Evolutionary conservation across 768 basidiomycete genomes (phyloP).

Genomic region (Neoboletus subvelutipes): DNA sequence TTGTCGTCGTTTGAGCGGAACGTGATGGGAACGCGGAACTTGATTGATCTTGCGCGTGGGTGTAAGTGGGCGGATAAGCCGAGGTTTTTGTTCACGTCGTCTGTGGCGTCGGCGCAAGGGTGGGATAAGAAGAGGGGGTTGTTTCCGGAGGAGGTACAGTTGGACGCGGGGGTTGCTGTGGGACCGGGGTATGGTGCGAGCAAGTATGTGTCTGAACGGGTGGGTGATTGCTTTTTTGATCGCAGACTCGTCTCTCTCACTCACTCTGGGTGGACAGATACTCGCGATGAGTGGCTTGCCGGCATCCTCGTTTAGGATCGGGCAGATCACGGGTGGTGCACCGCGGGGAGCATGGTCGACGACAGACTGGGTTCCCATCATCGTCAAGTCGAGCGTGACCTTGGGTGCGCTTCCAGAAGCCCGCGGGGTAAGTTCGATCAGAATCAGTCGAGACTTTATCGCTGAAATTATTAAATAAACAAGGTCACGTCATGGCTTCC

Average conservation of each 20-base stretch:
- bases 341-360: conserved; percentile 39
- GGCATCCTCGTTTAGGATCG: conserved; percentile 35
- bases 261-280: too few species aligned
- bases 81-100: conserved; percentile 42
- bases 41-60: conserved; percentile 26
- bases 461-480: too few species aligned
- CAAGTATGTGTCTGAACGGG: conserved; percentile 29
- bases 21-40: conserved; percentile 40
- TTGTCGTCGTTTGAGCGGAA: conserved; percentile 52
- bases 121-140: conserved; percentile 15
- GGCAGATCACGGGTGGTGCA: conserved; percentile 36
- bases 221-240: conserved; percentile 5
- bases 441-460: not conserved
- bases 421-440: conserved; percentile 24
- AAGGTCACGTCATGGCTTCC: conserved; percentile 35
- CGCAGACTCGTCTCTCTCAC: too few species aligned
- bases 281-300: conserved; percentile 33
- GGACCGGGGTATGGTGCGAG: conserved; percentile 39
- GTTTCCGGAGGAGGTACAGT: conserved; percentile 35
- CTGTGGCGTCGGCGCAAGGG: conserved; percentile 30
- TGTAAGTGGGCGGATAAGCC: conserved; percentile 28
- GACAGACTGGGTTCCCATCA: conserved; percentile 37
- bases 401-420: conserved; percentile 33
- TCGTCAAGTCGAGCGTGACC: conserved; percentile 35
- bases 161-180: conserved; percentile 27